A percentile compares a stretch with the other conserved stretches of the same genome.
phyloP scores from a whole-genome alignment of 2,329 filamentous ascomycete genomes.

The Diaporthe sp. region DNA sequence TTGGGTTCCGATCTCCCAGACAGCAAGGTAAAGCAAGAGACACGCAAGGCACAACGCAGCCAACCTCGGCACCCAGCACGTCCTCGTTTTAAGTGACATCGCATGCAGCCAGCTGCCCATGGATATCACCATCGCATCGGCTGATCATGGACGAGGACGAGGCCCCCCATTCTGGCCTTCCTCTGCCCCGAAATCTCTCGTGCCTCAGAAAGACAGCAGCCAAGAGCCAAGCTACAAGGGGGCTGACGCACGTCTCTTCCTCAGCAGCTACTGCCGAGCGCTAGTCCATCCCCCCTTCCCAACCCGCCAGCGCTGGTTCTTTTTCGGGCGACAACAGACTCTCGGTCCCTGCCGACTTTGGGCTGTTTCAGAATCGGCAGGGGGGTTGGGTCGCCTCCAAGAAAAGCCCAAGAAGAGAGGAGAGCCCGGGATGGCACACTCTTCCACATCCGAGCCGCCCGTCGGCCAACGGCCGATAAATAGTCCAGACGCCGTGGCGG shows the following conservation, averaged over 20 bases:
- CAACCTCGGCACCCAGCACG: slow-evolving; percentile 3
- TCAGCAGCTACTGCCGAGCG: slow-evolving; percentile 4
- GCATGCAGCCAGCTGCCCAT: slow-evolving; percentile 3
- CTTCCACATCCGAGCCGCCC: slow-evolving; percentile 15
- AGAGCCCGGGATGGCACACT: slow-evolving; percentile 3
- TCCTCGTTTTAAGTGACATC: slow-evolving; percentile 14
- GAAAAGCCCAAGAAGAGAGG: neutral
- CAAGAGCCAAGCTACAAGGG: slow-evolving; percentile 9
- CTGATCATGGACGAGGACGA: neutral
- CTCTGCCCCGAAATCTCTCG: slow-evolving; percentile 1
- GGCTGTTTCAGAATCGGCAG: slow-evolving; percentile 20
- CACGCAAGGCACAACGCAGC: neutral
- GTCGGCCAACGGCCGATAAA: slow-evolving; percentile 5
- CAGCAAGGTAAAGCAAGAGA: neutral
- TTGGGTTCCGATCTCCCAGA: neutral
- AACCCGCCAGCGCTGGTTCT: neutral
- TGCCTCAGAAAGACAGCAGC: slow-evolving; percentile 25
- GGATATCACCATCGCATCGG: neutral
- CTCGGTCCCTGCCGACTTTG: slow-evolving; percentile 20
- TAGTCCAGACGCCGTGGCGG: neutral
- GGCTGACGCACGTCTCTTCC: slow-evolving; percentile 7
- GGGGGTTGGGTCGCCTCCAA: slow-evolving; percentile 1
- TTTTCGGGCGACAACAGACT: neutral
- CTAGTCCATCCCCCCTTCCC: neutral
- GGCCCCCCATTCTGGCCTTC: neutral